Evolutionary conservation across 129 eudicot species (phyloP), one percentile per base, ranked within the genome.

Genomic region (Flaveria linearis): DNA sequence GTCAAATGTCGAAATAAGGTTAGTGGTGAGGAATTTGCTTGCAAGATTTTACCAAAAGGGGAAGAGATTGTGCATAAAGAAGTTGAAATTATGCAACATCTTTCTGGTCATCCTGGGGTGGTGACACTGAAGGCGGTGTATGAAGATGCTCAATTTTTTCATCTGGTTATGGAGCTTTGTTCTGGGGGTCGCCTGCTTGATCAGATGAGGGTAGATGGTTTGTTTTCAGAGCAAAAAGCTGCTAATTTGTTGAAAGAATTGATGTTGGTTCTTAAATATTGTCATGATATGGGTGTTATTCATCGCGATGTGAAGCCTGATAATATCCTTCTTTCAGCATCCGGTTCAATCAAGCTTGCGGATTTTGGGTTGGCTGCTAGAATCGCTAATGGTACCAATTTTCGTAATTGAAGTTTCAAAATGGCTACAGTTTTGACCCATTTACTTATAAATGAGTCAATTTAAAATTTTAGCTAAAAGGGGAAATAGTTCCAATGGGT

Each of bases 291-390:
- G 91, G 91, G 88, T 8, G 91, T 84, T 41, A 83, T 87, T 68
- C 91, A 87, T 60, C 85, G 88, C 51, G 91, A 87, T 73, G 68
- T 84, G 45, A 84, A 87, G 81, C 88, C 91, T 2, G 88, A 87
- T 72, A 87, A 87, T 26, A 79, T 87, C 30, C 86, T 87, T 56
- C 74, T 82, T 58, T 78, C 91, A 18, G 64, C 85, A 3, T 75
- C 84, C 28, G 91, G 91, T 50, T n/a, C 39, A 36, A 72, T 87
- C 43, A 87, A 84, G 86, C 91, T 87, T 63, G 91, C 91, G 2
- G 91, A 87, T 84, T 87, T 87, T 22, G 91, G 88, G 47, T 69
- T 87, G 86, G 88, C 91, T 69, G 84, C 84, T 74, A 87, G 91
- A 69, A 74, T 87, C 43, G 67, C 91, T 36, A 84, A 80, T 14